Base-by-base conservation (phyloP, 495 filamentous ascomycete genomes). In the Aspergillus carlsbadensis region DNA sequence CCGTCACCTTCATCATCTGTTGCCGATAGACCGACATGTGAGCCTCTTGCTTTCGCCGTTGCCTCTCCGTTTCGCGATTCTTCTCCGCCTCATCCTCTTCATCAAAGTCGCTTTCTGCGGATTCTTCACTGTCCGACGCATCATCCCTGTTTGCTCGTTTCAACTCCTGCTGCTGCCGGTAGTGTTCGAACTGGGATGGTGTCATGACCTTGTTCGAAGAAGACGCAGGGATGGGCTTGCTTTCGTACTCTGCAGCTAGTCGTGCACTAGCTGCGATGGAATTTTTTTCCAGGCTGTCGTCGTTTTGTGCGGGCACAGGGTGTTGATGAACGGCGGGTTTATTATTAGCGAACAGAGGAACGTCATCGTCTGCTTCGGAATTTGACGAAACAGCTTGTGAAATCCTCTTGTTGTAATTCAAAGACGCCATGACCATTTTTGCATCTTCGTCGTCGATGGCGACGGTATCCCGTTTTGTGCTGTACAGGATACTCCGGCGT, bases 1-100 rank as follows among this genome's bases (percentile, higher is more conserved):
- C 92, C 7, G 91, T 96, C 17, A 95, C 87, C 65, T 96, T 96
- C 90, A 91, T 95, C 91, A 97, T 96, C 68, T 93, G 87, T 66
- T 97, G 93, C 43, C 94, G 84, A 66, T 96, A 96, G 7, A 97
- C 86, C 11, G 91, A 78, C 68, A 96, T 81, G 68, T 95, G 90
- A 10, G 92, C 93, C 65, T 96, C 91, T 63, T 96, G 92, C 73
- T 93, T 95, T 55, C 85, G 81, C 56, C 93, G 82, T 59, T 92
- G 89, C 64, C 86, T 86, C 40, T 87, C 84, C 31, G 86, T 74
- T 65, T 88, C 80, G 57, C 81, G 87, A 26, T 84, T 81, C 60
- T 87, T 88, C 65, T 96, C 90, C 2, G 77, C 65, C 48, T 96
- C 91, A 59, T 96, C 91, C 49, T 94, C 91, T 52, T 95, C 92